phyloP scores from a whole-genome alignment of 345 rosid species.

The Gynandropsis gynandra region DNA sequence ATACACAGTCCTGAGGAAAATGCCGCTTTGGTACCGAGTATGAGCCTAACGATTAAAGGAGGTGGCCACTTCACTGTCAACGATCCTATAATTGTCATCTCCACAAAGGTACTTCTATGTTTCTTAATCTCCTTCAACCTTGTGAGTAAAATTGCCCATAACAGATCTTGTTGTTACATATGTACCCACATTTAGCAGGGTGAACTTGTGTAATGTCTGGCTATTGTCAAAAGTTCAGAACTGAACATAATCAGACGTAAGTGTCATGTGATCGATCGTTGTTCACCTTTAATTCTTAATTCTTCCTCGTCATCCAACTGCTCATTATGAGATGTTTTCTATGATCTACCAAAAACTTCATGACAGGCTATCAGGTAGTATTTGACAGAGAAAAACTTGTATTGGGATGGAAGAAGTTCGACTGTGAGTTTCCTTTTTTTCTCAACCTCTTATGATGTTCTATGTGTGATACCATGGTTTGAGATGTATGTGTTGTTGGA shows the following conservation, averaged over 20 bases:
- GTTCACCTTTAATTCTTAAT: too few species aligned
- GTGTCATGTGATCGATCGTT: too few species aligned
- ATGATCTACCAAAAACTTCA: slow-evolving; percentile 60
- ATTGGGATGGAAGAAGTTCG: too few species aligned
- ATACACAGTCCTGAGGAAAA: slow-evolving; percentile 78
- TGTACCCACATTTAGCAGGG: slow-evolving; percentile 48
- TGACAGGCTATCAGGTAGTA: slow-evolving; percentile 80
- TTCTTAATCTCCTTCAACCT: slow-evolving; percentile 12
- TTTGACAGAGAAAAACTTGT: too few species aligned
- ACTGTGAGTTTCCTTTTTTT: too few species aligned
- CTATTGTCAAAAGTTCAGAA: slow-evolving; percentile 61
- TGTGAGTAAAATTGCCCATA: not conserved
- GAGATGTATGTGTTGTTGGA: too few species aligned
- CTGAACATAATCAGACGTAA: too few species aligned
- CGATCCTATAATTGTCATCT: slow-evolving; percentile 62
- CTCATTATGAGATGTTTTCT: slow-evolving; percentile 3
- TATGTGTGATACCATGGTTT: too few species aligned
- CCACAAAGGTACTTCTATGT: slow-evolving; percentile 41
- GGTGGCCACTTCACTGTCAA: too few species aligned
- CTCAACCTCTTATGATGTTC: too few species aligned
- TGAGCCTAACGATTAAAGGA: too few species aligned
- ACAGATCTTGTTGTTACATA: too few species aligned
- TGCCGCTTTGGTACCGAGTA: slow-evolving; percentile 47
- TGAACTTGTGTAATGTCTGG: slow-evolving; percentile 58
- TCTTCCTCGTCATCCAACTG: not conserved